Conservation (phyloP, 768 basidiomycete genomes). For the Boletus speciosus region DNA sequence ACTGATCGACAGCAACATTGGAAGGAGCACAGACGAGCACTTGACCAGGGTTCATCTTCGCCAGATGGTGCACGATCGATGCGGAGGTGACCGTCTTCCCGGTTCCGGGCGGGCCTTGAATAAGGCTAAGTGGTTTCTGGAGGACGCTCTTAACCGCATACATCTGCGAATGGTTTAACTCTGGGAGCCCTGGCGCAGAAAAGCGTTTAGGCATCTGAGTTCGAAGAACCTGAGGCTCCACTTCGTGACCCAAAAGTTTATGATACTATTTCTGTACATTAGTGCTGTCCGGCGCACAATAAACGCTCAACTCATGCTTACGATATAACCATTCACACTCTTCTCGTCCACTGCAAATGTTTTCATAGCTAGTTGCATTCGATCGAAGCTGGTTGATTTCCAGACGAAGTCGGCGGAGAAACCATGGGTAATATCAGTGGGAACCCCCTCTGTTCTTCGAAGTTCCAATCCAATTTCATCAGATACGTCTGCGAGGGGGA, state of each 20-base stretch:
- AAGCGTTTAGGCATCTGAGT: conserved; percentile 97
- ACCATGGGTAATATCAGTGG: conserved; percentile 89
- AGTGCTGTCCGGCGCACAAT: not conserved
- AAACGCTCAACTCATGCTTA: conserved; percentile 39
- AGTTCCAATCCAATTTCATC: conserved; percentile 97
- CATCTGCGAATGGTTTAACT: conserved; percentile 99
- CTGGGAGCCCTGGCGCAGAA: conserved; percentile 94
- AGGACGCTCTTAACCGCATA: conserved; percentile 98
- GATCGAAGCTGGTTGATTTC: conserved; percentile 99
- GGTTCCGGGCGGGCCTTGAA: conserved; percentile 98
- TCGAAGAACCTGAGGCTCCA: conserved; percentile 87
- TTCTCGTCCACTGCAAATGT: conserved; percentile 99
- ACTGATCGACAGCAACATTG: conserved; percentile 98
- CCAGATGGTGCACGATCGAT: conserved; percentile 96
- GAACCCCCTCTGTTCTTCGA: conserved; percentile 86
- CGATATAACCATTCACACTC: conserved; percentile 98
- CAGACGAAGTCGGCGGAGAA: conserved; percentile 99
- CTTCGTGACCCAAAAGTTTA: conserved; percentile 95
- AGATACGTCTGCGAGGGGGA: conserved; percentile 71
- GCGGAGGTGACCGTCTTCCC: conserved; percentile 99
- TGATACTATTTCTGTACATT: conserved; percentile 67
- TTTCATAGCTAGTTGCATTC: conserved; percentile 99
- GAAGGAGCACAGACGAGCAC: conserved; percentile 98
- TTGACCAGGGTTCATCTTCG: conserved; percentile 99
- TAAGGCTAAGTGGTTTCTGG: conserved; percentile 95